A percentile compares a stretch with the other conserved stretches of the same genome.
phyloP scores from a whole-genome alignment of 345 rosid genomes.

The Eucalyptus victrix region DNA sequence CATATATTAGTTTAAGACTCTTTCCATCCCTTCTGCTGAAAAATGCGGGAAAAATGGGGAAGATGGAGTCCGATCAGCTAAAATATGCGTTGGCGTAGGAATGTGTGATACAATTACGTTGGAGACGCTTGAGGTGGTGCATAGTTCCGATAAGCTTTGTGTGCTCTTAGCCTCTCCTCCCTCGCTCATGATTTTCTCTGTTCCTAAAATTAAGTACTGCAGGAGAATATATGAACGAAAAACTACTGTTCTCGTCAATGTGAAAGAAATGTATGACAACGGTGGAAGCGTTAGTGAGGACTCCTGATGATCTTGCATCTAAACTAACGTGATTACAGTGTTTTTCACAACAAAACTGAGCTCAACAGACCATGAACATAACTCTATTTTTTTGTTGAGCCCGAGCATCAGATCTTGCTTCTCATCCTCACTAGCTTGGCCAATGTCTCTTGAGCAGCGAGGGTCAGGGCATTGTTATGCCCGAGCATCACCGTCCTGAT shows the following conservation, averaged over 20 bases:
- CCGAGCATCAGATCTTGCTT: constrained; percentile 48
- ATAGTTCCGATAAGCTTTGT: not conserved
- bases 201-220: not conserved
- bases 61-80: not conserved
- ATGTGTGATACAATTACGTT: not conserved
- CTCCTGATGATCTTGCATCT: not conserved
- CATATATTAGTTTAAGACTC: not conserved
- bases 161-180: not conserved
- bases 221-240: not conserved
- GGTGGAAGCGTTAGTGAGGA: not conserved
- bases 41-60: not conserved
- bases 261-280: not conserved
- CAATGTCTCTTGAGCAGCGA: constrained; percentile 90
- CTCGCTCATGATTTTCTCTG: not conserved
- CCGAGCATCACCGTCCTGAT: constrained; percentile 93
- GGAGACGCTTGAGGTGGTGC: not conserved
- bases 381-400: too few relatives aligned
- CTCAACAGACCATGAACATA: not conserved
- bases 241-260: not conserved
- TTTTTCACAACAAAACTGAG: constrained; percentile 10
- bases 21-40: not conserved
- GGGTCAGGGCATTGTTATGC: constrained; percentile 67
- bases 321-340: not conserved
- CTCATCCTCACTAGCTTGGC: constrained; percentile 86
- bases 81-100: not conserved